Percentiles rank a stretch among this genome's conserved stretches.
Conservation (phyloP, 495 filamentous ascomycete genomes). For the Penicillium riverlandense region DNA sequence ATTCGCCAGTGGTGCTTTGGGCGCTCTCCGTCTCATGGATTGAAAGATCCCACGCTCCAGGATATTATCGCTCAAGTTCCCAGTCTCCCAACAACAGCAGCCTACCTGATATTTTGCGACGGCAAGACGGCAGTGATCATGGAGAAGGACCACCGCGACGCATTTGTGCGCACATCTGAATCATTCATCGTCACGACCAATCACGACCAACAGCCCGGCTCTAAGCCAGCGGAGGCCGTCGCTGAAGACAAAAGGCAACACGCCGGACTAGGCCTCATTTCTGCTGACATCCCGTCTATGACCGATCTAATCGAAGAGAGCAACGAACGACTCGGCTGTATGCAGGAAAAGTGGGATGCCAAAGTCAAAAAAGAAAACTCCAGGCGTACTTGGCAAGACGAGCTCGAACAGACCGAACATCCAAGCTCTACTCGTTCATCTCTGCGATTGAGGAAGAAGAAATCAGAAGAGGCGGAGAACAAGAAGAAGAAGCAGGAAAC, state of each 20-base stretch:
- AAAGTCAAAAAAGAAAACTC: constrained; percentile 5
- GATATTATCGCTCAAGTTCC: constrained; percentile 26
- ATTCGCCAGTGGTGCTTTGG: too few relatives aligned
- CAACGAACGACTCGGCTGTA: constrained; percentile 24
- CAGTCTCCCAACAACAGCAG: constrained; percentile 39
- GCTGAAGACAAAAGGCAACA: constrained; percentile 8
- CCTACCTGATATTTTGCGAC: constrained; percentile 52
- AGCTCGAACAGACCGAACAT: neutral
- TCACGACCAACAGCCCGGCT: constrained; percentile 32
- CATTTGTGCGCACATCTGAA: constrained; percentile 24
- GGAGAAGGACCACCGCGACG: constrained; percentile 50
- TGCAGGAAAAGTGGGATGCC: constrained; percentile 34
- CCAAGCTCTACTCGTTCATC: constrained; percentile 4
- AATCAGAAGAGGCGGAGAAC: constrained; percentile 2
- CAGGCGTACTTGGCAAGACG: too few relatives aligned
- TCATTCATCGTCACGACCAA: constrained; percentile 54
- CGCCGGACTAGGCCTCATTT: constrained; percentile 6
- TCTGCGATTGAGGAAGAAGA: constrained; percentile 2
- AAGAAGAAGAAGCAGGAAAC: neutral
- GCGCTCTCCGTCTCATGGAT: neutral
- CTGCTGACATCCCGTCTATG: constrained; percentile 17
- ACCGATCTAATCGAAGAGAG: constrained; percentile 35
- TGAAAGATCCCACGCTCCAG: constrained; percentile 10
- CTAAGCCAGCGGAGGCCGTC: constrained; percentile 1
- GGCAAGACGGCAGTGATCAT: constrained; percentile 37